Evolutionary conservation across 1,284 basidiomycete genomes (phyloP), one percentile per base, ranked within the genome.

Genomic region (Amylostereum chailletii): DNA sequence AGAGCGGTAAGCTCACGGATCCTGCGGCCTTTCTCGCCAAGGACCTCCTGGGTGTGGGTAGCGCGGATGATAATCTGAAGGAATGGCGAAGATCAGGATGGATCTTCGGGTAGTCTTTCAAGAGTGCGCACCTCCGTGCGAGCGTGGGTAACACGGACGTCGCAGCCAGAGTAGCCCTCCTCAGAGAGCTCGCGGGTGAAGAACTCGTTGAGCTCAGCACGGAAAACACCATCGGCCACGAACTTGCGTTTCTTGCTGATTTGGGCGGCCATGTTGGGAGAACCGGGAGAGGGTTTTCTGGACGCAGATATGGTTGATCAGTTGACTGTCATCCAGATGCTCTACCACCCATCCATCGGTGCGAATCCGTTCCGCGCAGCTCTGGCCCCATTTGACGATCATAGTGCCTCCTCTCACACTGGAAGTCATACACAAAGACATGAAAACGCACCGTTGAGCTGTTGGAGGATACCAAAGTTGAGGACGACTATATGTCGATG

Each of bases 81-180:
- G 38, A 36, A n/a, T 40, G 19, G 19, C 19, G 19, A 34, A 26
- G 31, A 36, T 26, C 30, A 42, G 6, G 31, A 27, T 11, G 9
- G 36, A 30, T 34, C 9, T 19, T 32, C 7, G 7, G 26, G 34
- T 3, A 43, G 10, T 9, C 34, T 41, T 37, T 26, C 42, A 31
- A 30, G 11, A 36, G 45, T 45, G 57, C 66, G 50, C 61, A 90
- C 88, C 75, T 99, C 96, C 61, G 96, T 99, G 65, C 95, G 90
- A 59, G 95, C 94, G 71, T 99, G 96, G 62, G 96, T 99, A 57
- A 98, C 94, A 66, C 96, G 94, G 71, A 99, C 96, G 76, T 99
- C 96, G 71, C 96, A 99, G 54, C 96, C 96, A 71, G 96, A 98
- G 83, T 99, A 99, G 64, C 96, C 96, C 75, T 99, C 96, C 75